Evolutionary conservation across 2,329 filamentous ascomycete genomes (phyloP), one percentile per base, ranked within the genome.

Genomic region (Trichoderma arundinaceum): DNA sequence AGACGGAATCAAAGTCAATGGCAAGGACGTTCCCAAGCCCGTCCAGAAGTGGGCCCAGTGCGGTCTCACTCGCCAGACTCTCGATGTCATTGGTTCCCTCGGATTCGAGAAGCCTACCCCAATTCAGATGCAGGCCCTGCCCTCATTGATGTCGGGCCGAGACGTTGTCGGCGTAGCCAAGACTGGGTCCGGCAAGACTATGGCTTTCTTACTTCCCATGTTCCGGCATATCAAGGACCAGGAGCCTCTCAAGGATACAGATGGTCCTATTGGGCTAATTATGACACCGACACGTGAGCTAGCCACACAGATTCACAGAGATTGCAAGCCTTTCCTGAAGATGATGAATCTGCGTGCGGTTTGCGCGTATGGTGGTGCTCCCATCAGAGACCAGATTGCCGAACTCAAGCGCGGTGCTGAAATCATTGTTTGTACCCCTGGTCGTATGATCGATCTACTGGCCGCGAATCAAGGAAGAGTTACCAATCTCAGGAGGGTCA

Each of bases 201-300:
- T 98, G 72, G 95, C 95, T 6, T 99, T 98, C 75, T 80, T 97
- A 35, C 85, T 99, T 51, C 95, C 95, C 43, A 97, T 98, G 92
- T 97, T 99, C 76, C 88, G 95, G 64, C 95, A 99, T 76, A 97
- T 98, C 80, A 95, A 94, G 77, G 95, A 98, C 74, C 95, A 99
- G 75, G 84, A 88, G 57, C 88, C 91, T 0, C 81, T 97, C 17
- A 91, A 91, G 72, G 88, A 91, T 49, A 88, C 90, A 68, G 95
- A 99, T 75, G 95, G 95, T 0, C 92, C 95, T 0, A 87, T 99
- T 60, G 89, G 90, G 10, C 79, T 99, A 60, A 91, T 99, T 69
- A 91, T 99, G 84, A 95, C 94, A 12, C 95, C 95, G 0, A 99
- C 95, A 3, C 89, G 95, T 77, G 95, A 99, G 78, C 82, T 99